These are phyloP conservation scores for Daedalea quercina DNA, from an alignment of 768 basidiomycete genomes.

Conservation along the genomic window DNA sequence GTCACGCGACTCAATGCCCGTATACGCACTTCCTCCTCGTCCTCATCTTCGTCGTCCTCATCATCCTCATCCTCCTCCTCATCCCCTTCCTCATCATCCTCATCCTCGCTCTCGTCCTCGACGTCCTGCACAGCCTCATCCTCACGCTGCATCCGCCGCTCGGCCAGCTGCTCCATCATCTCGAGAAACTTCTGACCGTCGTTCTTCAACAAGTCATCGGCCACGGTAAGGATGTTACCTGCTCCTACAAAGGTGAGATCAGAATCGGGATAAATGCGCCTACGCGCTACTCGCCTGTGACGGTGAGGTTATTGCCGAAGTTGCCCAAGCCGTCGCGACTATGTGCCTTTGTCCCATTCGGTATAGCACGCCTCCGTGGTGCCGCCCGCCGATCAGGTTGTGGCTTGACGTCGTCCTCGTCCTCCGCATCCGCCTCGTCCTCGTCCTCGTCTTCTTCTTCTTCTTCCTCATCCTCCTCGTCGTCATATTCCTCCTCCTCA, in stretches of 20 bases:
- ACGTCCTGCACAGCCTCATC: conserved; percentile 49
- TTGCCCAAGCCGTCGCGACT: conserved; percentile 68
- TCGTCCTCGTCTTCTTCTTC: conserved; percentile 66
- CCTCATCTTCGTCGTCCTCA: conserved; percentile 45
- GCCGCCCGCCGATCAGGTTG: conserved; percentile 18
- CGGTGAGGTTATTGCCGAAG: conserved; percentile 77
- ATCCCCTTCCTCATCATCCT: conserved; percentile 42
- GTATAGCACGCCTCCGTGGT: conserved; percentile 22
- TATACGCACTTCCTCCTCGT: conserved; percentile 38
- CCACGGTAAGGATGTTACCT: conserved; percentile 96
- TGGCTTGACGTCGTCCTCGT: conserved; percentile 24
- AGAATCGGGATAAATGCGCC: conserved; percentile 9
- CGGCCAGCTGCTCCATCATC: conserved; percentile 99
- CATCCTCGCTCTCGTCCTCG: conserved; percentile 41
- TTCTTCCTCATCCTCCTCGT: conserved; percentile 62
- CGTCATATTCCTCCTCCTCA: conserved; percentile 49
- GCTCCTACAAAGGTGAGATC: conserved; percentile 43
- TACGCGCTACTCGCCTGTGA: conserved; percentile 51
- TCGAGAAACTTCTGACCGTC: conserved; percentile 98
- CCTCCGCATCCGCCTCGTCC: conserved; percentile 43
- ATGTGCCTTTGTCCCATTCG: conserved; percentile 38
- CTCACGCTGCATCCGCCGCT: conserved; percentile 88
- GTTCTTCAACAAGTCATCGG: conserved; percentile 97
- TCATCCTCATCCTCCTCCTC: conserved; percentile 45
- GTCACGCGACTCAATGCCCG: background rate